Evolutionary conservation across 768 basidiomycete genomes (phyloP), one percentile per base, ranked within the genome.

Genomic region (Mycena kentingensis): DNA sequence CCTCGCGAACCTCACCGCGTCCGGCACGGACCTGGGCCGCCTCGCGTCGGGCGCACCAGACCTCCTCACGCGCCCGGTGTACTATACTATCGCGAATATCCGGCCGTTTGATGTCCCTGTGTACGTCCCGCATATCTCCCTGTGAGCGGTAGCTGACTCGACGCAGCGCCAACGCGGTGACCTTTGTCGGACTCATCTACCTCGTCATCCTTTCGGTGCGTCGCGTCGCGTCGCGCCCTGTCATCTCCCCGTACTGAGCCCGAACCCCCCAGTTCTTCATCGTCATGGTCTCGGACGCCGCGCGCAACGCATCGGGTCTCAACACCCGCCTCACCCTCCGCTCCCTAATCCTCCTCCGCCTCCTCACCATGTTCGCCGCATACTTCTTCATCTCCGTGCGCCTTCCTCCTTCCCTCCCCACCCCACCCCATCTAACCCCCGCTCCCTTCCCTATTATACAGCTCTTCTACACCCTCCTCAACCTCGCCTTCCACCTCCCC

Each of bases 381-480:
- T 80, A 80, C 54, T 74, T 77, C 49, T 64, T 74, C 35, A 34
- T 76, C 35, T 72, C 74, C 2, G 72, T 73, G 47, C 55, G 71
- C 22, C 34, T 16, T 12, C 12, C 24, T 8, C n/a, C n/a, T n/a
- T n/a, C n/a, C n/a, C 32, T 34, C 32, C 11, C n/a, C 32, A 10
- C n/a, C n/a, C 32, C n/a, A 32, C 26, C n/a, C n/a, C n/a, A n/a
- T n/a, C n/a, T n/a, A n/a, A n/a, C n/a, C n/a, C n/a, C n/a, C n/a
- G n/a, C n/a, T n/a, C n/a, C n/a, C n/a, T n/a, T n/a, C n/a, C n/a
- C n/a, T 25, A 48, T 57, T 25, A 16, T 46, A 16, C 50, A 84
- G 79, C 67, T 82, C 16, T 76, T 83, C 60, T 85, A 82, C 62
- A 73, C 81, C n/a, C 67, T 86, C 12, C 60, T 87, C 18, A 83